Conservation (phyloP, 148 eudicot species). For the Fallopia convolvulus region DNA sequence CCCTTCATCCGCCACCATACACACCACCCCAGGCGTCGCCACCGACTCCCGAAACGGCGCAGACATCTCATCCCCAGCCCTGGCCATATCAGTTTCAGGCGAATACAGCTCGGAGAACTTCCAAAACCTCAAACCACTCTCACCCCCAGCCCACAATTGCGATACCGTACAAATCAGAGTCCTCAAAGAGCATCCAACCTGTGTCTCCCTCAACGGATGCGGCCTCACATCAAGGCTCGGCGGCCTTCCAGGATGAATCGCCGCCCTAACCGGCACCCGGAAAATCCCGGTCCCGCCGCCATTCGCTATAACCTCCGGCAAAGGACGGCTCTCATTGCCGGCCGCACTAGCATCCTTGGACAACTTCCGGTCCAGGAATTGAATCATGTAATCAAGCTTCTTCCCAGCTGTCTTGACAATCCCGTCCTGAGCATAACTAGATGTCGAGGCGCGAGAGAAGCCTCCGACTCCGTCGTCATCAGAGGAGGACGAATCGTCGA, state of each 20-base stretch:
- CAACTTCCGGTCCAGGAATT: slow-evolving; percentile 65
- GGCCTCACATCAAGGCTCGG: slow-evolving; percentile 74
- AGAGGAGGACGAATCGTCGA: slow-evolving; percentile 37
- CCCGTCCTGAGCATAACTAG: slow-evolving; percentile 18
- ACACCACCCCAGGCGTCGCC: slow-evolving; percentile 33
- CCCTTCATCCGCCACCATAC: slow-evolving; percentile 57
- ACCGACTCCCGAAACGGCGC: slow-evolving; percentile 45
- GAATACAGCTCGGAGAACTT: slow-evolving; percentile 39
- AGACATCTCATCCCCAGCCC: slow-evolving; percentile 53
- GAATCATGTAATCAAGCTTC: slow-evolving; percentile 81
- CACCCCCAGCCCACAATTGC: slow-evolving; percentile 80
- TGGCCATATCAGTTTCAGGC: slow-evolving; percentile 16
- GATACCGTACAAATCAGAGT: slow-evolving; percentile 25
- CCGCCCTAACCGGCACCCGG: slow-evolving; percentile 38
- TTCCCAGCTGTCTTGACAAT: slow-evolving; percentile 39
- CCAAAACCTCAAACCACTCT: slow-evolving; percentile 63
- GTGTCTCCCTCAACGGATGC: slow-evolving; percentile 64
- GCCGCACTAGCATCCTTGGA: slow-evolving; percentile 16
- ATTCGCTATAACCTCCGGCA: slow-evolving; percentile 56
- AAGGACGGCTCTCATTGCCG: slow-evolving; percentile 10
- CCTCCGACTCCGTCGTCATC: slow-evolving; percentile 30
- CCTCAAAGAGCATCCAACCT: slow-evolving; percentile 51
- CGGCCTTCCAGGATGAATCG: slow-evolving; percentile 61
- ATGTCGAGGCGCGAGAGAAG: slow-evolving; percentile 16
- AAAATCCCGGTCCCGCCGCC: slow-evolving; percentile 56